Conservation (phyloP, 805 yeast genomes). For the Wickerhamiella sergipiensis region DNA sequence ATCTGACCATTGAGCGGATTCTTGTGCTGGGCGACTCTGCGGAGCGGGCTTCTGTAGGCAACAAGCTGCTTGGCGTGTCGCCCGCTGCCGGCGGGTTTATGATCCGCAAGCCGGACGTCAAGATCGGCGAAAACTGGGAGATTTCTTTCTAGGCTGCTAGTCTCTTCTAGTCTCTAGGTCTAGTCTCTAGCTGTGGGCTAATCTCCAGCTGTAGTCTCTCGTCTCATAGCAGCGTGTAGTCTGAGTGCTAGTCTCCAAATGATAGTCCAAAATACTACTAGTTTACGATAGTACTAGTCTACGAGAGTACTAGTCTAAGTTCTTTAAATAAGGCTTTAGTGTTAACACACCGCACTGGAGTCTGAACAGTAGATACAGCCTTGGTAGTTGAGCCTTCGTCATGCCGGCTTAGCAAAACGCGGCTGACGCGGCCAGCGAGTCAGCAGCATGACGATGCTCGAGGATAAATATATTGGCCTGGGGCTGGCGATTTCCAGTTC, state of each 20-base stretch:
- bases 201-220: neutral
- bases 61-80: constrained; percentile 6
- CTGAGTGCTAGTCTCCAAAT: no score
- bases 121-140: constrained; percentile 36
- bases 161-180: no score
- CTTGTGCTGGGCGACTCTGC: constrained; percentile 20
- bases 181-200: no score
- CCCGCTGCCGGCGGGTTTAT: constrained; percentile 16
- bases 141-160: constrained; percentile 14
- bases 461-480: constrained; percentile 80
- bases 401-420: no score
- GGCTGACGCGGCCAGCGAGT: neutral
- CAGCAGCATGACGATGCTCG: constrained; percentile 29
- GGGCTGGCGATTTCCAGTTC: constrained; percentile 80
- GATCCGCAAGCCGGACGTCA: constrained; percentile 39
- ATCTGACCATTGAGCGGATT: constrained; percentile 16
- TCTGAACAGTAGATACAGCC: no score
- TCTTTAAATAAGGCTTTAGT: no score
- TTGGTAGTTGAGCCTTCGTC: no score
- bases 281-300: no score
- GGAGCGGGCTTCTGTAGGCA: constrained; percentile 25
- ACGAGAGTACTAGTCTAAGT: no score
- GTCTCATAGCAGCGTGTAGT: neutral
- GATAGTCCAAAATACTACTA: no score
- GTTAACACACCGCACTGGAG: no score